Evolutionary conservation across 805 yeast species (phyloP).

Genomic region (Jamesozyma gamospora): DNA sequence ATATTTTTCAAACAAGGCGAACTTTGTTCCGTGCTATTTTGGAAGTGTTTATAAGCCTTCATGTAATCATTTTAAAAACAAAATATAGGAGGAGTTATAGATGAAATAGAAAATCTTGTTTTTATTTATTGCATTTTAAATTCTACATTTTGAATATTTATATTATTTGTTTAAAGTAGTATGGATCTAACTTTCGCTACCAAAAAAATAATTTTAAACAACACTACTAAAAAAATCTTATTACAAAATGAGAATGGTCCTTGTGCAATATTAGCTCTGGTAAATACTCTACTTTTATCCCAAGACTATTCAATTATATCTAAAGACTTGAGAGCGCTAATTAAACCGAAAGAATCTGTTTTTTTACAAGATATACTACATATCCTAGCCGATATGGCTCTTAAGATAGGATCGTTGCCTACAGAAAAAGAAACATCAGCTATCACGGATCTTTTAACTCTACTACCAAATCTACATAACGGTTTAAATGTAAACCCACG

Average conservation of each 20-base stretch:
- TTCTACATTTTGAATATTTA: background rate
- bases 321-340: constrained; percentile 20
- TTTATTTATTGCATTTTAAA: too few species aligned
- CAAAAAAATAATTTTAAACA: constrained; percentile 27
- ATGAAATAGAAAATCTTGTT: too few species aligned
- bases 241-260: constrained; percentile 83
- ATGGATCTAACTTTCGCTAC: constrained; percentile 12
- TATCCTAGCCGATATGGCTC: background rate
- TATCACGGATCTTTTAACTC: constrained; percentile 9
- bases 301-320: constrained; percentile 23
- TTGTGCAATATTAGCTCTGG: constrained; percentile 72
- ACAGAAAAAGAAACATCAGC: background rate
- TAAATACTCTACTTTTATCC: constrained; percentile 56
- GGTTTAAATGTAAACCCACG: constrained; percentile 70
- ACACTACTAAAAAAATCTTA: constrained; percentile 36
- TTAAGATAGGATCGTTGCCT: background rate
- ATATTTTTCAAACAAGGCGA: too few species aligned
- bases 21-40: too few species aligned
- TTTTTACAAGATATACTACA: background rate
- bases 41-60: too few species aligned
- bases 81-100: too few species aligned
- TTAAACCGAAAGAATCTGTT: constrained; percentile 12
- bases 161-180: background rate
- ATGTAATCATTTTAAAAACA: too few species aligned
- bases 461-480: constrained; percentile 53